Conservation (phyloP, 108 stramenopile genomes). For the Nitzschia palea region DNA sequence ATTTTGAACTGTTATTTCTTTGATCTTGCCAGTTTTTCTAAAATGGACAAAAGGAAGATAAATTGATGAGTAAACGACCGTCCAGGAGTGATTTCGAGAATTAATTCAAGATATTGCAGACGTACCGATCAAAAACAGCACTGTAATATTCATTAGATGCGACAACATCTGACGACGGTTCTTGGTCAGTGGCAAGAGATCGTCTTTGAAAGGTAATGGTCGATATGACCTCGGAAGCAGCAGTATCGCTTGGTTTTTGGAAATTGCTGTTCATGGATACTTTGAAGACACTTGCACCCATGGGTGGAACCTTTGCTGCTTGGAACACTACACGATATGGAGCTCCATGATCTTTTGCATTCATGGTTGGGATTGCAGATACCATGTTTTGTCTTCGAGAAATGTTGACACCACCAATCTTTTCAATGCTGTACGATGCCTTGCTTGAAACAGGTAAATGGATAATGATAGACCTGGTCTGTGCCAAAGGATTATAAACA, state of each 20-base stretch:
- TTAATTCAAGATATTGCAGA: not conserved
- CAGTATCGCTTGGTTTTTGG: not conserved
- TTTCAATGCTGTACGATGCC: conserved; percentile 9
- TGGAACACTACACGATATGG: conserved; percentile 14
- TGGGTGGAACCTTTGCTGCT: conserved; percentile 10
- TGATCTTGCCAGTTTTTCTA: conserved; percentile 1
- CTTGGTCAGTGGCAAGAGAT: not conserved
- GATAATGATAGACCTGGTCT: conserved; percentile 41
- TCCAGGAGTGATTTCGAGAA: too few species aligned
- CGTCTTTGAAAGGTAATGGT: not conserved
- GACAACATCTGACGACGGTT: not conserved
- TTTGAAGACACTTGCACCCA: conserved; percentile 26
- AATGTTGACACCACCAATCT: not conserved
- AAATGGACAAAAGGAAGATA: not conserved
- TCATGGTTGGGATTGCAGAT: not conserved
- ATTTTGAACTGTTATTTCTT: not conserved
- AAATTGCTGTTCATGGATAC: not conserved
- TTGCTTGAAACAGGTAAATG: conserved; percentile 63
- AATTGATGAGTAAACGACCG: not conserved
- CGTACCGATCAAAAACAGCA: conserved; percentile 15
- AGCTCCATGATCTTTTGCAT: not conserved
- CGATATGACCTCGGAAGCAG: not conserved
- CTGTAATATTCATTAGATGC: not conserved
- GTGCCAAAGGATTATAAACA: conserved; percentile 85
- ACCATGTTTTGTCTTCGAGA: not conserved